Evolutionary conservation across 139 green algal species (phyloP), one percentile per base, ranked within the genome.

Genomic region (Coelastrella sp.): DNA sequence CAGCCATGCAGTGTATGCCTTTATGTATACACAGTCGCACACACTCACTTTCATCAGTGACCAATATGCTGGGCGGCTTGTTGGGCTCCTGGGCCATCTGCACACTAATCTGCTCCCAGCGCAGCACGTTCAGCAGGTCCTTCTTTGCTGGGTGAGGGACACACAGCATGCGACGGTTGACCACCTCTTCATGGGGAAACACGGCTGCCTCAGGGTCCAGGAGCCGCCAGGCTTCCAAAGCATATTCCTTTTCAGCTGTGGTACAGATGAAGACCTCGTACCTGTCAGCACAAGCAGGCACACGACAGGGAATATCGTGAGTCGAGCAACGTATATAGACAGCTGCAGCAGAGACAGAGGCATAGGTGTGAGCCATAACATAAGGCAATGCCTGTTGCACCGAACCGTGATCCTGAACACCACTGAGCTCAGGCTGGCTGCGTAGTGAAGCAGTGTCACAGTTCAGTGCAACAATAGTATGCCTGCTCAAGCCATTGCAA

Each of bases 241-340:
- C 95, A 85, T 98, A 98, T 32, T 89, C 86, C 13, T 89, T 89
- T 85, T 97, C 93, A 0, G 95, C 94, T 1, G 95, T 95, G 0
- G 95, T 98, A 89, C 94, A 97, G 25, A 98, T 92, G 72, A 93
- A 97, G 27, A 95, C 91, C 37, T 97, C 92, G 72, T 94, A 96
- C 51, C 91, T 94, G 88, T 25, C n/a, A n/a, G 74, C 32, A 38
- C 19, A n/a, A 64, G 6, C 53, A 27, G 53, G 6, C 3, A 3
- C 11, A 9, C 27, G 27, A 21, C 45, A 57, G 11, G 11, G 45
- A 23, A 23, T 9, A 13, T 13, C 11, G 15, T 57, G 45, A 57
- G 45, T 23, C 15, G 45, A 13, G 15, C 11, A 57, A 57, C 11
- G 45, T 57, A 57, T 9, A 9, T 13, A 57, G 1, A 57, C 45